These are phyloP conservation scores for Amanita rubescens DNA, from an alignment of 768 basidiomycete species.

Conservation along the genomic window DNA sequence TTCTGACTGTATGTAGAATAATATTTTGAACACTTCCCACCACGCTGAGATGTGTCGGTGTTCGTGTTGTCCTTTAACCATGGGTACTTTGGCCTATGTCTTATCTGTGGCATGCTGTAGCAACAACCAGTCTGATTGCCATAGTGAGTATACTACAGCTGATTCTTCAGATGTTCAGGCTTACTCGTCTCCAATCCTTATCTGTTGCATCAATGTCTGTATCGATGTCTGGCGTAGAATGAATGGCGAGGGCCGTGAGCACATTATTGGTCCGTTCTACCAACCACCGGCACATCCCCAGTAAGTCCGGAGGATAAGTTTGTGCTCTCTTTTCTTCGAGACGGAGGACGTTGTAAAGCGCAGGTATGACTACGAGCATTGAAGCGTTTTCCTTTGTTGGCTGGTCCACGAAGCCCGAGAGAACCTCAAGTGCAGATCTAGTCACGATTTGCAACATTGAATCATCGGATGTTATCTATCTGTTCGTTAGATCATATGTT, in stretches of 20 bases:
- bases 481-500: not conserved
- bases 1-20: not conserved
- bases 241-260: not conserved
- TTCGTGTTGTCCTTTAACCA: no score
- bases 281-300: not conserved
- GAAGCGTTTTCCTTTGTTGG: not conserved
- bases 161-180: slow-evolving; percentile 2
- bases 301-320: no score
- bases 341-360: no score
- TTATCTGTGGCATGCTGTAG: slow-evolving; percentile 25
- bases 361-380: not conserved
- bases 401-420: not conserved
- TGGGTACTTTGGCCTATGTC: slow-evolving; percentile 21
- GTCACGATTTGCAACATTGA: slow-evolving; percentile 15
- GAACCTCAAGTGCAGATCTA: slow-evolving; percentile 8
- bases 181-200: not conserved
- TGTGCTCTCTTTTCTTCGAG: no score
- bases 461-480: slow-evolving; percentile 16
- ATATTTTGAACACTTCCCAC: not conserved
- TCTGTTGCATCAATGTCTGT: not conserved
- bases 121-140: slow-evolving; percentile 19
- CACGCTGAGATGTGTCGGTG: not conserved
- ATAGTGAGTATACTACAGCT: no score
- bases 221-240: not conserved
- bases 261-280: not conserved